phyloP scores from a whole-genome alignment of 2,329 filamentous ascomycete genomes.

The Microsporum ferrugineum region DNA sequence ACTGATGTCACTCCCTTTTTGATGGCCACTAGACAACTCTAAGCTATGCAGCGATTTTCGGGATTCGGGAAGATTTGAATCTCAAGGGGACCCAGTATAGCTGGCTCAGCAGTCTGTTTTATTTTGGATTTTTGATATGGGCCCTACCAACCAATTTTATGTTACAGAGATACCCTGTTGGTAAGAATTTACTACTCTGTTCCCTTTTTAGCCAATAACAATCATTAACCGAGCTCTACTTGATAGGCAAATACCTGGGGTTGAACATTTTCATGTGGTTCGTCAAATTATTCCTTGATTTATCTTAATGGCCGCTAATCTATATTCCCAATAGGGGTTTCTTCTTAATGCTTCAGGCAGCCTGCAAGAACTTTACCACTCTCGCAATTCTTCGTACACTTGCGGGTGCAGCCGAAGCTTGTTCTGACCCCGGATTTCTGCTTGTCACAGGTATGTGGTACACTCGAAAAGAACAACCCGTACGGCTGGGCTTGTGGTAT shows the following conservation, averaged over 20 bases:
- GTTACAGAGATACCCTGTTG: slow-evolving; percentile 42
- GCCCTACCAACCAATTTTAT: slow-evolving; percentile 45
- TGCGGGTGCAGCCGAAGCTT: slow-evolving; percentile 47
- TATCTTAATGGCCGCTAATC: not conserved
- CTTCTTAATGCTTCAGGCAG: slow-evolving; percentile 43
- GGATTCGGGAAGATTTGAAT: slow-evolving; percentile 47
- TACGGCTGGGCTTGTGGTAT: slow-evolving; percentile 50
- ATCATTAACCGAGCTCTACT: not conserved
- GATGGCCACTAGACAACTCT: slow-evolving; percentile 39
- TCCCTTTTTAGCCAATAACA: not conserved
- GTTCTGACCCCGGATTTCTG: slow-evolving; percentile 50
- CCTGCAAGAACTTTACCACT: slow-evolving; percentile 44
- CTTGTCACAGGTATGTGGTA: slow-evolving; percentile 57
- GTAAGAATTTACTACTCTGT: slow-evolving; percentile 19
- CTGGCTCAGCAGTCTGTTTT: slow-evolving; percentile 46
- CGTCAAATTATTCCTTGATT: slow-evolving; percentile 7
- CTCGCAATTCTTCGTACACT: slow-evolving; percentile 48
- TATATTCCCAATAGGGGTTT: slow-evolving; percentile 27
- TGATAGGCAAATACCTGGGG: slow-evolving; percentile 41
- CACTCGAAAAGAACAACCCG: slow-evolving; percentile 50
- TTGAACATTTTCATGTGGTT: slow-evolving; percentile 48
- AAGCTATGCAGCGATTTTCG: slow-evolving; percentile 55
- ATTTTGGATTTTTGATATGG: slow-evolving; percentile 46
- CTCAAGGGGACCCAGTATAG: slow-evolving; percentile 49
- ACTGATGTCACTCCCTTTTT: not conserved